Evolutionary conservation across 1,284 basidiomycete species (phyloP).

Genomic region (Paramarasmius palmivorus): DNA sequence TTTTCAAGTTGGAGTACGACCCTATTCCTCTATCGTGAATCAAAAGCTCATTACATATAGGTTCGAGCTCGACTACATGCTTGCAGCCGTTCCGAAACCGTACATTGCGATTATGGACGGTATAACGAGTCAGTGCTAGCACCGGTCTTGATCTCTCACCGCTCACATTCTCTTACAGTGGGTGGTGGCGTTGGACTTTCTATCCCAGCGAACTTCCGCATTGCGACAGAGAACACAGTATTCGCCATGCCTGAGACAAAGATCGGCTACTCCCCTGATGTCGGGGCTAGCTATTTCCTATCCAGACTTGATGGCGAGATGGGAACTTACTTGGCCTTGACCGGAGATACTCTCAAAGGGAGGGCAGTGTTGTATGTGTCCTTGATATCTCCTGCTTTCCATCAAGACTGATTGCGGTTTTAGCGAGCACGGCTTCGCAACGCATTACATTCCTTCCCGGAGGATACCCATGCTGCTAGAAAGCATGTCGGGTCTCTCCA

Average conservation of each 20-base stretch:
- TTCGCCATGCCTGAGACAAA: constrained; percentile 99
- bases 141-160: constrained; percentile 12
- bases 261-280: constrained; percentile 89
- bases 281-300: constrained; percentile 90
- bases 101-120: constrained; percentile 93
- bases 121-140: constrained; percentile 71
- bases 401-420: constrained; percentile 13
- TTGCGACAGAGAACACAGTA: constrained; percentile 91
- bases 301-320: constrained; percentile 89
- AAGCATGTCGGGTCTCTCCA: constrained; percentile 62
- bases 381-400: constrained; percentile 9
- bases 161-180: constrained; percentile 56
- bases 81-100: constrained; percentile 82
- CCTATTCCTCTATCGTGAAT: constrained; percentile 79
- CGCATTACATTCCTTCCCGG: constrained; percentile 83
- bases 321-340: constrained; percentile 93
- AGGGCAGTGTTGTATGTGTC: constrained; percentile 79
- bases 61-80: constrained; percentile 87
- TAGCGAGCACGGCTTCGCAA: constrained; percentile 89
- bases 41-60: constrained; percentile 63
- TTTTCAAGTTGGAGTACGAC: constrained; percentile 88
- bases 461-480: constrained; percentile 70
- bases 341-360: constrained; percentile 73
- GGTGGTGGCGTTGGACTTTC: constrained; percentile 94
- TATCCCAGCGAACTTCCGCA: constrained; percentile 86